Evolutionary conservation across 2,329 filamentous ascomycete genomes (phyloP).

Genomic region (Phyllosticta ampelicida): DNA sequence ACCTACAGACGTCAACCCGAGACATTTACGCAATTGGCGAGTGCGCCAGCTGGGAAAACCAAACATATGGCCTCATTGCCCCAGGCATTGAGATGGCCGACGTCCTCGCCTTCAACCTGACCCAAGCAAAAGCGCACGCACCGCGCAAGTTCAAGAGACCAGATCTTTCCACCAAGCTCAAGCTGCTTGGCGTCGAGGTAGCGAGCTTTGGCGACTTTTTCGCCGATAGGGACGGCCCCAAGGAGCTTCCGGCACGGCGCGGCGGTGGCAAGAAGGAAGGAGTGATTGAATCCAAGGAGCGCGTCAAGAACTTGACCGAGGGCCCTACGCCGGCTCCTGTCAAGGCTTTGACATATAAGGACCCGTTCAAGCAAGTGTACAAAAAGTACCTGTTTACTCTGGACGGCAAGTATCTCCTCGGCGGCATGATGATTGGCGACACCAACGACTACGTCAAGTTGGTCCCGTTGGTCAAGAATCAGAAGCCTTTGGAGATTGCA

Average conservation of each 20-base stretch:
- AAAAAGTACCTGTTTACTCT: constrained; percentile 89
- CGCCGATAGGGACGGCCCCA: constrained; percentile 73
- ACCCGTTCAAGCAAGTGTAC: constrained; percentile 80
- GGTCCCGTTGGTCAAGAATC: constrained; percentile 75
- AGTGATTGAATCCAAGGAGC: constrained; percentile 23
- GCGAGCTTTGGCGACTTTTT: constrained; percentile 93
- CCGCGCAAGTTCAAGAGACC: constrained; percentile 65
- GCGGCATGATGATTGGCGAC: constrained; percentile 97
- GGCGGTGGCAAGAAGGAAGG: constrained; percentile 37
- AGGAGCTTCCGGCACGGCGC: constrained; percentile 54
- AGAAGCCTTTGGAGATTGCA: constrained; percentile 66
- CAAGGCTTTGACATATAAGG: constrained; percentile 78
- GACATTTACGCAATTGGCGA: constrained; percentile 83
- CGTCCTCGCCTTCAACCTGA: constrained; percentile 81
- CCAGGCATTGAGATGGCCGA: constrained; percentile 91
- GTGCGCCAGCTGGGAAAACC: constrained; percentile 79
- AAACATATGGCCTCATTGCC: constrained; percentile 81
- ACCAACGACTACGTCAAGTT: constrained; percentile 84
- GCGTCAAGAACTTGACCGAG: constrained; percentile 44
- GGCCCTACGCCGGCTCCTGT: constrained; percentile 51
- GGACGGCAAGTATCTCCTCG: constrained; percentile 81
- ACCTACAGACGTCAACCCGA: constrained; percentile 57
- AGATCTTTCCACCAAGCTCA: constrained; percentile 84
- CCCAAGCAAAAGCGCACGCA: constrained; percentile 63
- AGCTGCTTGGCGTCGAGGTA: constrained; percentile 80